phyloP scores from a whole-genome alignment of 176 grass and related monocot species.

The Calamus simplicifolius region DNA sequence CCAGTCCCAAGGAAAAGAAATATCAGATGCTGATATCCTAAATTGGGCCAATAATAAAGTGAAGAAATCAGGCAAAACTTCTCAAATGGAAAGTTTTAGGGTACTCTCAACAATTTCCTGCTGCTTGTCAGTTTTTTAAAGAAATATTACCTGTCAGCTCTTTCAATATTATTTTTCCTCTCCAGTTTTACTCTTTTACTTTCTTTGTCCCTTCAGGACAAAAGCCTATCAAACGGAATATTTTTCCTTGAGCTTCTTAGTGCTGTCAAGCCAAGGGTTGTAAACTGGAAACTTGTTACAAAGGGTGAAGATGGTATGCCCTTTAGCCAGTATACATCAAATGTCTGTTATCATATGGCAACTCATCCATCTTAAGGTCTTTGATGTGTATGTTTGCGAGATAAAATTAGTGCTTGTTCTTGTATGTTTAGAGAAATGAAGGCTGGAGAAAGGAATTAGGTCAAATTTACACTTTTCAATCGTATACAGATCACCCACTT shows the following conservation, averaged over 20 bases:
- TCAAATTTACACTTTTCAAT: constrained; percentile 1
- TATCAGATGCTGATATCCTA: constrained; percentile 84
- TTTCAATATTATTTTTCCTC: no score
- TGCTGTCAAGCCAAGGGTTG: constrained; percentile 72
- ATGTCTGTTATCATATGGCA: no score
- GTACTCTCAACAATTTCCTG: constrained; percentile 10
- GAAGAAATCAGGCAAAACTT: constrained; percentile 49
- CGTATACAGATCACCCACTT: constrained; percentile 2
- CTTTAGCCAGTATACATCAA: constrained; percentile 7
- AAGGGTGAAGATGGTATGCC: constrained; percentile 74
- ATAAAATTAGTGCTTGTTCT: no score
- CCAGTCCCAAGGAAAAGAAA: constrained; percentile 86
- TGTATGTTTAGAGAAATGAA: no score
- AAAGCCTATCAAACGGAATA: constrained; percentile 70
- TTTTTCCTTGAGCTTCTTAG: constrained; percentile 98
- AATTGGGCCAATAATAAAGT: constrained; percentile 90
- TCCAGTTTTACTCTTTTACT: constrained; percentile 12
- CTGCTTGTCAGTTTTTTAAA: not conserved
- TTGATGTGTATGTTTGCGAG: no score
- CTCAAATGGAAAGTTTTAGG: constrained; percentile 91
- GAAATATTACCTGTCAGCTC: no score
- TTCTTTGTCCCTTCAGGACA: constrained; percentile 54
- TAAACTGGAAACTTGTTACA: constrained; percentile 89
- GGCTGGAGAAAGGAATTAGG: no score
- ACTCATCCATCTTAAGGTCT: no score